A percentile compares a stretch with the other conserved stretches of the same genome.
Evolutionary conservation across 2,329 filamentous ascomycete species (phyloP).

Genomic region (Xylariaceae sp.): DNA sequence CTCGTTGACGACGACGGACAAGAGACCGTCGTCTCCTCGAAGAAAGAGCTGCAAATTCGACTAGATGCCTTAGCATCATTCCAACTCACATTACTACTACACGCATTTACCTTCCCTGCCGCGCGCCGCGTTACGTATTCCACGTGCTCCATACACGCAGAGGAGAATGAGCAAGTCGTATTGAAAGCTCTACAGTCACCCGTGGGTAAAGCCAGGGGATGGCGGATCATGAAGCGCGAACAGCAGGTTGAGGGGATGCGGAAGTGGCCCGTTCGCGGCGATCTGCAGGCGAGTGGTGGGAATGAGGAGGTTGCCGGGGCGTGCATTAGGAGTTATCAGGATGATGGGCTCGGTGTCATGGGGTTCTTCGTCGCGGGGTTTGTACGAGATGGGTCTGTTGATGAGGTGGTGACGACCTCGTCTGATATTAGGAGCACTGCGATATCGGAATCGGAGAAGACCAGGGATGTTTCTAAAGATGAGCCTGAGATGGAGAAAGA

Average conservation of each 20-base stretch:
- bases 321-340: conserved; percentile 79
- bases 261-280: conserved; percentile 68
- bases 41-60: conserved; percentile 39
- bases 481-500: no score
- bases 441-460: no score
- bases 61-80: conserved; percentile 60
- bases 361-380: conserved; percentile 96
- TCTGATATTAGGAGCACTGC: no score
- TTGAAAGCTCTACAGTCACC: conserved; percentile 64
- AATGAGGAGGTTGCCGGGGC: conserved; percentile 60
- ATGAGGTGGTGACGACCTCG: no score
- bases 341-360: conserved; percentile 79
- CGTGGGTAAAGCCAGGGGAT: conserved; percentile 63
- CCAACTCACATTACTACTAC: conserved; percentile 75
- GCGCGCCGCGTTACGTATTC: conserved; percentile 82
- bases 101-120: conserved; percentile 77
- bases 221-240: conserved; percentile 68
- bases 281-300: conserved; percentile 44
- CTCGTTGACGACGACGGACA: conserved; percentile 54
- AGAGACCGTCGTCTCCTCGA: conserved; percentile 48
- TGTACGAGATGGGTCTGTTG: conserved; percentile 48
- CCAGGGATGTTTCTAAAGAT: no score
- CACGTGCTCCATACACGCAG: conserved; percentile 82
- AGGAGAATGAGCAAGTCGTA: conserved; percentile 88
- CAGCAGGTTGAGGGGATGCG: conserved; percentile 74